These are phyloP conservation scores for Pythium aquatile DNA, from an alignment of 352 stramenopile genomes.

Conservation along the genomic window DNA sequence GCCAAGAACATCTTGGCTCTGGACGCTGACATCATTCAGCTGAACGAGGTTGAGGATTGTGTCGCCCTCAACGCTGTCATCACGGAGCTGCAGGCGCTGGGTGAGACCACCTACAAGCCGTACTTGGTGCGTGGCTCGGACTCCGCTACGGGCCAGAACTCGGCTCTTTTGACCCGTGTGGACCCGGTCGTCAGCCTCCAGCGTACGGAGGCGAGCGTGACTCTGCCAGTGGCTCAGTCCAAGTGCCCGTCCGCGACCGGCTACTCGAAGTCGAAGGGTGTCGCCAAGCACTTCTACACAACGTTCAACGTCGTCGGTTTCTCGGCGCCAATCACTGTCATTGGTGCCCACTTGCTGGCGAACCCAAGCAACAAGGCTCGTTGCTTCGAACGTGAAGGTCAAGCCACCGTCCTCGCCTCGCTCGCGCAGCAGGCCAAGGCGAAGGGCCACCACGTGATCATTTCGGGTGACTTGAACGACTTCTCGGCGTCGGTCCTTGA, in stretches of 20 bases:
- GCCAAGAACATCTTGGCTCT: conserved; percentile 48
- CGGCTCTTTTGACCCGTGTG: conserved; percentile 58
- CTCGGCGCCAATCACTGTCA: conserved; percentile 62
- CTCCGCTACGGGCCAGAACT: conserved; percentile 69
- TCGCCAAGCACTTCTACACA: conserved; percentile 75
- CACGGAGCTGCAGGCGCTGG: conserved; percentile 39
- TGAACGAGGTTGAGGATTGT: conserved; percentile 68
- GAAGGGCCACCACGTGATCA: conserved; percentile 52
- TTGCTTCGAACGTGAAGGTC: conserved; percentile 60
- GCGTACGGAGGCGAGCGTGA: conserved; percentile 33
- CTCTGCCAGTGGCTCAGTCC: conserved; percentile 50
- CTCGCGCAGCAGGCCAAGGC: conserved; percentile 41
- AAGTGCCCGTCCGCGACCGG: conserved; percentile 44
- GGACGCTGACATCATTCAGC: conserved; percentile 63
- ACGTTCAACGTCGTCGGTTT: conserved; percentile 63
- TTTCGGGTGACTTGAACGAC: conserved; percentile 74
- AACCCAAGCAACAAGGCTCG: conserved; percentile 53
- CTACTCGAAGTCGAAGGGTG: conserved; percentile 43
- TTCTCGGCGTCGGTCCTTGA: conserved; percentile 47
- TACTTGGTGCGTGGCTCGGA: conserved; percentile 61
- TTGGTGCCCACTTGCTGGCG: conserved; percentile 63
- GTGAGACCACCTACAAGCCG: conserved; percentile 57
- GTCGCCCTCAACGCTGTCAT: conserved; percentile 51
- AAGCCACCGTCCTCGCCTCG: conserved; percentile 50
- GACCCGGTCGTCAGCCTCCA: conserved; percentile 51